Conservation (phyloP, 2,329 filamentous ascomycete genomes). For the Nemania sp. region DNA sequence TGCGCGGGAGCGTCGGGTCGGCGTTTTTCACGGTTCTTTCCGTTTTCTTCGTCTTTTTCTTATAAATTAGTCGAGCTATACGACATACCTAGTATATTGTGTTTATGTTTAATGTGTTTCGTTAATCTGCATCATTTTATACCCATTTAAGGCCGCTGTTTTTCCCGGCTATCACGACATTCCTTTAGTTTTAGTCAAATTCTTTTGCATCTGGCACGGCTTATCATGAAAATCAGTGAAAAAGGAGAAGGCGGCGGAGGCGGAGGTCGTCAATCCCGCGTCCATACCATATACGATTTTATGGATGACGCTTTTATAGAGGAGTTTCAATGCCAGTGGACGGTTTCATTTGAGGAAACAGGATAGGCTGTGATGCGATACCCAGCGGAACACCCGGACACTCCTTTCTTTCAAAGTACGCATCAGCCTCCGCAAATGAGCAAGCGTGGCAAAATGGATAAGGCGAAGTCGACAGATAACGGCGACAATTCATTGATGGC, state of each 20-base stretch:
- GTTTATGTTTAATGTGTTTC: too few relatives aligned
- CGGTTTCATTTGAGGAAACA: not conserved
- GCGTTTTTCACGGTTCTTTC: conserved; percentile 33
- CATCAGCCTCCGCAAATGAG: not conserved
- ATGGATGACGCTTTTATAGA: conserved; percentile 15
- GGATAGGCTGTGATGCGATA: conserved; percentile 19
- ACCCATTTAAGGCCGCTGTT: not conserved
- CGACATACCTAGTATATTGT: too few relatives aligned
- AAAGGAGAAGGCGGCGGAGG: too few relatives aligned
- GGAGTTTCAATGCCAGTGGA: too few relatives aligned
- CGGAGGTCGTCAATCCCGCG: too few relatives aligned
- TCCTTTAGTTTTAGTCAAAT: not conserved
- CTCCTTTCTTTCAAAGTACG: conserved; percentile 19
- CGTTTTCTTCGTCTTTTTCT: conserved; percentile 32
- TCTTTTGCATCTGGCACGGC: not conserved
- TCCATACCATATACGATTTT: too few relatives aligned
- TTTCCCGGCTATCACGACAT: not conserved
- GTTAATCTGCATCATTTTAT: too few relatives aligned
- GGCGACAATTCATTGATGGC: too few relatives aligned
- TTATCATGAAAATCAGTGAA: not conserved
- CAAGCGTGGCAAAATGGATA: too few relatives aligned
- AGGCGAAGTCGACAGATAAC: too few relatives aligned
- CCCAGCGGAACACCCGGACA: conserved; percentile 21
- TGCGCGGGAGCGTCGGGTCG: conserved; percentile 12
- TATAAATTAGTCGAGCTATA: conserved; percentile 24